phyloP scores from a whole-genome alignment of 805 yeast species.

The Nakazawaea anatomiae region DNA sequence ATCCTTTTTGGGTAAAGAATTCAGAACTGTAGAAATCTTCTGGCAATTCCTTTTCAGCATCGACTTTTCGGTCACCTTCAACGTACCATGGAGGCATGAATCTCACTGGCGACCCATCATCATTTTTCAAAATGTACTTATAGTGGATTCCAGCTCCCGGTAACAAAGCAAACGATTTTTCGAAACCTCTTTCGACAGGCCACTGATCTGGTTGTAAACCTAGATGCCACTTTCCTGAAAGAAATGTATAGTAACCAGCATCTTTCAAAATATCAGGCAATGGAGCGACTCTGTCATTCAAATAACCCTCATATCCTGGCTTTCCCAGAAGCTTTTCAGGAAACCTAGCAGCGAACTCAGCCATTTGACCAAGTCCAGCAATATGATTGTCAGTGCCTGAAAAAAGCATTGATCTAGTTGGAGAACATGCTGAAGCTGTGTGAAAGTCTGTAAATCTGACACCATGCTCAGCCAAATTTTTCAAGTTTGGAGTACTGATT shows the following conservation, averaged over 20 bases:
- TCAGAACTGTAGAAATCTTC: slow-evolving; percentile 42
- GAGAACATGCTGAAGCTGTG: slow-evolving; percentile 61
- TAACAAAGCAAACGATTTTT: slow-evolving; percentile 40
- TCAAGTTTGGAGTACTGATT: slow-evolving; percentile 48
- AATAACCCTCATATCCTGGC: slow-evolving; percentile 52
- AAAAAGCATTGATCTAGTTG: slow-evolving; percentile 55
- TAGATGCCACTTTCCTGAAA: slow-evolving; percentile 60
- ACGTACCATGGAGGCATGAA: slow-evolving; percentile 35
- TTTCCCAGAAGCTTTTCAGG: slow-evolving; percentile 36
- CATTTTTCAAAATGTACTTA: slow-evolving; percentile 35
- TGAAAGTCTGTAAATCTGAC: slow-evolving; percentile 51
- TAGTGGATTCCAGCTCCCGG: slow-evolving; percentile 57
- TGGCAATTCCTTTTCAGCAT: slow-evolving; percentile 33
- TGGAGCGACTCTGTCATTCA: slow-evolving; percentile 46
- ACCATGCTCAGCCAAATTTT: slow-evolving; percentile 38
- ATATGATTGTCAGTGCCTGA: slow-evolving; percentile 60
- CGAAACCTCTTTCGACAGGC: slow-evolving; percentile 46
- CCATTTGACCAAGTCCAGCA: slow-evolving; percentile 57
- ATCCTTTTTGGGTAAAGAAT: slow-evolving; percentile 36
- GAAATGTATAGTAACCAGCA: slow-evolving; percentile 41
- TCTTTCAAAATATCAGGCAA: slow-evolving; percentile 45
- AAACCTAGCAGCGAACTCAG: slow-evolving; percentile 32
- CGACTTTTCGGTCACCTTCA: slow-evolving; percentile 30
- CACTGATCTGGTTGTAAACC: slow-evolving; percentile 42
- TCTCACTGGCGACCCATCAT: slow-evolving; percentile 21